phyloP scores from a whole-genome alignment of 306 rosid genomes.

The Notholithocarpus densiflorus region DNA sequence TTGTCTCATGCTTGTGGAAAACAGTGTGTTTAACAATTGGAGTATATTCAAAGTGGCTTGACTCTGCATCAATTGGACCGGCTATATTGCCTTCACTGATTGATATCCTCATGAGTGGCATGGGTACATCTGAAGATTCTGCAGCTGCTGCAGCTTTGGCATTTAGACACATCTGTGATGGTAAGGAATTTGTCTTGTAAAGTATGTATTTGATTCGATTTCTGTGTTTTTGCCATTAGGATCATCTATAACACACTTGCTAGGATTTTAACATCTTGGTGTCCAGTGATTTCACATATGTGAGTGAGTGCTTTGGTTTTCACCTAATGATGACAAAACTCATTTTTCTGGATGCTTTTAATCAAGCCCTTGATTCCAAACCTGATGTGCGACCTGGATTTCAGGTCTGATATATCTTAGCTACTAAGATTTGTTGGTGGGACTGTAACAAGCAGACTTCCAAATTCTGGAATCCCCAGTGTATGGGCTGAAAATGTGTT shows the following conservation, averaged over 20 bases:
- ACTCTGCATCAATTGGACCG: constrained; percentile 75
- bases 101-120: constrained; percentile 85
- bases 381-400: not conserved
- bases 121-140: constrained; percentile 89
- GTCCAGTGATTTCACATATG: not conserved
- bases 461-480: not conserved
- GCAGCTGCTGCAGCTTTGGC: constrained; percentile 99
- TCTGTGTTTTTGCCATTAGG: not conserved
- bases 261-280: not conserved
- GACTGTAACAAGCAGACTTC: not conserved
- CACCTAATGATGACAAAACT: not conserved
- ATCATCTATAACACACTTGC: not conserved
- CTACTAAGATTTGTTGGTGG: not conserved
- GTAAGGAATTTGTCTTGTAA: constrained; percentile 39
- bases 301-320: not conserved
- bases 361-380: not conserved
- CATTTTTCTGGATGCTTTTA: not conserved
- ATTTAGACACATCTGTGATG: constrained; percentile 92
- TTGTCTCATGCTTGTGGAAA: constrained; percentile 15
- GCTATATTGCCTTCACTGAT: constrained; percentile 82
- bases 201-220: constrained; percentile 13
- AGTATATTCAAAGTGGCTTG: constrained; percentile 97
- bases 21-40: constrained; percentile 92
- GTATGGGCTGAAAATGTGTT: not conserved
- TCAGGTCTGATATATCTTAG: not conserved